Evolutionary conservation across 257 asterid species (phyloP).

Genomic region (Lantana camara): DNA sequence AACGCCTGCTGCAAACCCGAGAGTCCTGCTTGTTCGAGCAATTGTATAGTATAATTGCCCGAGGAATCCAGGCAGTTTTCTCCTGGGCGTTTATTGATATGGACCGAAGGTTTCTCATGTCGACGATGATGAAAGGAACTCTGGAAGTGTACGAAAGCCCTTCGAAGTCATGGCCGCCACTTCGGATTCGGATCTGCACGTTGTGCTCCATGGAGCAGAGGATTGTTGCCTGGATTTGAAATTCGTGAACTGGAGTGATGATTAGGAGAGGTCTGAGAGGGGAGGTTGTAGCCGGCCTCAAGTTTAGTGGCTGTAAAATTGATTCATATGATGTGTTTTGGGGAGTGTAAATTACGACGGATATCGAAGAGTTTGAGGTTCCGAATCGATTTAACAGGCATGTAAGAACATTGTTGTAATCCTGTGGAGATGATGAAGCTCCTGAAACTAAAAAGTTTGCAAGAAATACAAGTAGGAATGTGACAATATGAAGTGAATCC

Average conservation of each 20-base stretch:
- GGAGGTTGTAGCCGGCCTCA: not conserved
- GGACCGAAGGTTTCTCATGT: constrained; percentile 22
- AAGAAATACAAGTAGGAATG: no score
- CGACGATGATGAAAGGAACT: constrained; percentile 29
- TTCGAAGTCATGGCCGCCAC: constrained; percentile 39
- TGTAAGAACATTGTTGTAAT: not conserved
- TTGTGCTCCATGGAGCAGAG: constrained; percentile 28
- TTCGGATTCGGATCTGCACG: constrained; percentile 28
- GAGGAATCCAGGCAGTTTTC: constrained; percentile 33
- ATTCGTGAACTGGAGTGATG: no score
- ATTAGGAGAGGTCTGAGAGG: constrained; percentile 1
- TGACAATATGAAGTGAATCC: no score
- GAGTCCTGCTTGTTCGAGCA: constrained; percentile 17
- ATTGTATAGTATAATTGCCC: constrained; percentile 27
- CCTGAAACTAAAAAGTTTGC: no score
- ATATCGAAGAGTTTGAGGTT: not conserved
- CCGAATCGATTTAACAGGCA: not conserved
- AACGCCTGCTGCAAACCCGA: constrained; percentile 26
- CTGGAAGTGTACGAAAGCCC: constrained; percentile 31
- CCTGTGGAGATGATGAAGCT: no score
- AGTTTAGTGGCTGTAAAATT: not conserved
- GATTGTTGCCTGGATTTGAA: constrained; percentile 22
- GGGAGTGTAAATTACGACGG: constrained; percentile 5
- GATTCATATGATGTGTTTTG: constrained; percentile 3
- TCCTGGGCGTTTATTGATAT: not conserved